Evolutionary conservation across 2,329 filamentous ascomycete genomes (phyloP).

Genomic region (Verruconis gallopava): DNA sequence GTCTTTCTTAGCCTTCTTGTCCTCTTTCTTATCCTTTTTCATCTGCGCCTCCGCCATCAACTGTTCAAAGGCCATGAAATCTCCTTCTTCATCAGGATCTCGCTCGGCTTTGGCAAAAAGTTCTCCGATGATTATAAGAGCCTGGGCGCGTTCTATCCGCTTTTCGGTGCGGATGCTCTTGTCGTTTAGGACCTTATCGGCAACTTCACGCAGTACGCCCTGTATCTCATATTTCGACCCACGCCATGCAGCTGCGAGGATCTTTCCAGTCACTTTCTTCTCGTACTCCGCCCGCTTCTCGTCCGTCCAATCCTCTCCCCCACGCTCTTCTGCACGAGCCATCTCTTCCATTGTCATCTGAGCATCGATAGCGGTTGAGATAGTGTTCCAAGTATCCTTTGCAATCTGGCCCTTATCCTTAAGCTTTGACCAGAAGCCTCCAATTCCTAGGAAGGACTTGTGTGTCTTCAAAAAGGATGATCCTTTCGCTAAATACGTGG

Average conservation of each 20-base stretch:
- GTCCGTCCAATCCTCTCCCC: conserved; percentile 95
- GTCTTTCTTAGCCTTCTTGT: conserved; percentile 41
- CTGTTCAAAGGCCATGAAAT: conserved; percentile 97
- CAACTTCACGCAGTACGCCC: conserved; percentile 86
- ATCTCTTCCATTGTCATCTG: conserved; percentile 99
- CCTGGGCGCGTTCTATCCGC: conserved; percentile 81
- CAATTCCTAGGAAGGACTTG: conserved; percentile 93
- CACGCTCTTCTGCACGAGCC: conserved; percentile 87
- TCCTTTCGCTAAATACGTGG: conserved; percentile 80
- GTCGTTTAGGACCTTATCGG: conserved; percentile 71
- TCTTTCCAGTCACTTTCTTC: conserved; percentile 92
- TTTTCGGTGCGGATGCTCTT: conserved; percentile 71
- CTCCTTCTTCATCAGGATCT: conserved; percentile 89
- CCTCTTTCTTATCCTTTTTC: conserved; percentile 79
- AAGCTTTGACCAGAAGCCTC: conserved; percentile 83
- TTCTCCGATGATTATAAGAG: conserved; percentile 75
- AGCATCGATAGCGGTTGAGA: conserved; percentile 88
- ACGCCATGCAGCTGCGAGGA: conserved; percentile 89
- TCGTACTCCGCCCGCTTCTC: conserved; percentile 95
- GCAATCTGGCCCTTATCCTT: conserved; percentile 95
- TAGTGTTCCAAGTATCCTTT: conserved; percentile 98
- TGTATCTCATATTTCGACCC: conserved; percentile 98
- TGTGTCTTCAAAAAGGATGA: conserved; percentile 83
- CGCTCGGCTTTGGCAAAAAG: conserved; percentile 78
- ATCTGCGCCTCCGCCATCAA: conserved; percentile 91